Evolutionary conservation across 495 filamentous ascomycete genomes (phyloP).

Genomic region (Talaromyces ruber): DNA sequence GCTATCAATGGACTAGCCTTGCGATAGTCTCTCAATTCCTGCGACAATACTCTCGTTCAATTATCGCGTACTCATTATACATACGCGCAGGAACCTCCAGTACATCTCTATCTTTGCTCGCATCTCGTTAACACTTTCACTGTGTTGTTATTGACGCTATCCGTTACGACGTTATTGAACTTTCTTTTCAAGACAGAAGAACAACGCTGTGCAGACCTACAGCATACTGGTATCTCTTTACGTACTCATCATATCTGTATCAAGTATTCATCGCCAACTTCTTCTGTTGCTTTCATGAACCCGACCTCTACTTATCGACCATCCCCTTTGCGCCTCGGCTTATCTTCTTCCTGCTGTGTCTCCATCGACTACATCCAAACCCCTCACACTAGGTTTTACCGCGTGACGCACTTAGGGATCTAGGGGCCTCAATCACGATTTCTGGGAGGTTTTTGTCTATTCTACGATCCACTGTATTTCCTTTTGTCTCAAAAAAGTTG

Average conservation of each 20-base stretch:
- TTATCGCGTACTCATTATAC: neutral
- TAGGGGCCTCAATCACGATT: slow-evolving; percentile 1
- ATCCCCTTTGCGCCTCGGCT: neutral
- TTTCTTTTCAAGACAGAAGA: neutral
- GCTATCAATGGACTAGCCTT: neutral
- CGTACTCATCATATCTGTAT: neutral
- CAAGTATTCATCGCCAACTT: neutral
- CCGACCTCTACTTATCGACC: neutral
- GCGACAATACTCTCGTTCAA: neutral
- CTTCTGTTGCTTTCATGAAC: neutral
- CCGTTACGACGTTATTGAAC: neutral
- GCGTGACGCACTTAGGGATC: neutral
- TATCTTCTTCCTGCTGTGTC: slow-evolving; percentile 4
- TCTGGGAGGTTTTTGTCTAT: slow-evolving; percentile 5
- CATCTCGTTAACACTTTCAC: neutral
- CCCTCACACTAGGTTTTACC: neutral
- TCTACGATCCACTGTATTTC: slow-evolving; percentile 1
- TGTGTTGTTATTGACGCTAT: neutral
- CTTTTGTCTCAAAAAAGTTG: neutral
- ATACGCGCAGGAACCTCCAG: neutral
- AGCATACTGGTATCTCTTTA: neutral
- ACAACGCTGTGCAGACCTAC: neutral
- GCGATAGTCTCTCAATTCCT: neutral
- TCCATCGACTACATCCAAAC: neutral
- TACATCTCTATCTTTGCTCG: neutral